phyloP scores from a whole-genome alignment of 768 basidiomycete species.

The Trametopsis cervina region DNA sequence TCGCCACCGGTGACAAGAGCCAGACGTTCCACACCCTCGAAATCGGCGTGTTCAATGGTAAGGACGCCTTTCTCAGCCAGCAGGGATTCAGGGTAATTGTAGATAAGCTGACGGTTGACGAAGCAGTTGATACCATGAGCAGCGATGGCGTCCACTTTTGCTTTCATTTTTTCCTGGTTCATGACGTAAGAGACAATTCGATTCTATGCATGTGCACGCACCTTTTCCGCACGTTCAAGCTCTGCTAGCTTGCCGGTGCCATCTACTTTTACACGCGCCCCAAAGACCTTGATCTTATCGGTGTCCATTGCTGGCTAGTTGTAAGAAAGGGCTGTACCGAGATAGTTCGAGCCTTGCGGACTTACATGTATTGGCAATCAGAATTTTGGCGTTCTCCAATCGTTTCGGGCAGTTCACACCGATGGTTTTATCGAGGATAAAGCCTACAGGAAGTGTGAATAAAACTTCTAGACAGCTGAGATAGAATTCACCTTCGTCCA shows the following conservation, averaged over 20 bases:
- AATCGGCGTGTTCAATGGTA: slow-evolving; percentile 97
- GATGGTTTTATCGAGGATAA: slow-evolving; percentile 96
- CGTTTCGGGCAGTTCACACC: slow-evolving; percentile 93
- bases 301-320: slow-evolving; percentile 86
- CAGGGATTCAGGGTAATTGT: slow-evolving; percentile 97
- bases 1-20: slow-evolving; percentile 97
- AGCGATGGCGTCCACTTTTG: slow-evolving; percentile 92
- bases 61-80: slow-evolving; percentile 93
- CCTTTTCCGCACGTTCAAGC: slow-evolving; percentile 91
- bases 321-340: no score
- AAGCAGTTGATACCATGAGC: slow-evolving; percentile 94
- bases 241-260: slow-evolving; percentile 96
- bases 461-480: neutral
- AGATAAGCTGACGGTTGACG: slow-evolving; percentile 96
- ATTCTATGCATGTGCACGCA: slow-evolving; percentile 25
- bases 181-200: neutral
- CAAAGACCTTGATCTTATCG: slow-evolving; percentile 99
- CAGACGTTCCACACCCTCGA: slow-evolving; percentile 95
- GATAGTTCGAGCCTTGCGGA: slow-evolving; percentile 6
- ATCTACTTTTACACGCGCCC: slow-evolving; percentile 93
- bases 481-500: slow-evolving; percentile 71
- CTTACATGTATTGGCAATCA: slow-evolving; percentile 98
- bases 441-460: slow-evolving; percentile 46
- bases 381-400: slow-evolving; percentile 89
- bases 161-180: slow-evolving; percentile 97